Base-by-base conservation (phyloP, 208 protist genomes). In the Naegleria fowleri region DNA sequence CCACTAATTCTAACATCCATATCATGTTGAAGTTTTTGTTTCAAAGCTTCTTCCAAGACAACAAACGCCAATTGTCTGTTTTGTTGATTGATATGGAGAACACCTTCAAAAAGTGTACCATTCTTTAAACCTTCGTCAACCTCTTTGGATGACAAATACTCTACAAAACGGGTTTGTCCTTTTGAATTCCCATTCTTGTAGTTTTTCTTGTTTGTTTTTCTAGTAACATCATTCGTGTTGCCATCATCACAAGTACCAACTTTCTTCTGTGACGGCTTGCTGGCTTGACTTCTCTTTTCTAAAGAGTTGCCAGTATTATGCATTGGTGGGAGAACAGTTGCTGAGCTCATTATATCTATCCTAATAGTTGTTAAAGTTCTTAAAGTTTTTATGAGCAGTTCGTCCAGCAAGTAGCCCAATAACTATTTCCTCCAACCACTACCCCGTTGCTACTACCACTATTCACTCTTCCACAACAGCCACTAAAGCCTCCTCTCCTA, bases 1-100 rank as follows among this genome's bases (percentile, higher is more conserved):
- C 86, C 86, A 40, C 39, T 43, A 33, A 90, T 90, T 19, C 19
- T 58, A 5, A 90, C 51, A 90, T 90, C 86, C 67, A 79, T 79
- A 9, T 79, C 67, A 79, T 79, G 67, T 36, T 36, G 29, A 36
- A 79, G 29, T 79, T 79, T 79, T 36, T 79, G 16, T 79, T 79
- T 79, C 7, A 79, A 25, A 11, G 29, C 39, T n/a, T 90, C 52
- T 5, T 43, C 36, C 36, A 88, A 36, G 43, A 41, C 36, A 29
- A 90, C 51, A 41, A 43, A 90, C 1, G 51, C 51, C 76, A 58
- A 11, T n/a, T 59, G 58, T 58, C 51, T 58, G 36, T 90, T 76
- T 33, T 43, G 52, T 2, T 29, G 36, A 76, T 90, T 90, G 9
- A 90, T 29, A 43, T 39, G 52, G 6, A 90, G 33, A 6, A 48